Base-by-base conservation (phyloP, 805 yeast species). In the Blastobotrys peoriensis region DNA sequence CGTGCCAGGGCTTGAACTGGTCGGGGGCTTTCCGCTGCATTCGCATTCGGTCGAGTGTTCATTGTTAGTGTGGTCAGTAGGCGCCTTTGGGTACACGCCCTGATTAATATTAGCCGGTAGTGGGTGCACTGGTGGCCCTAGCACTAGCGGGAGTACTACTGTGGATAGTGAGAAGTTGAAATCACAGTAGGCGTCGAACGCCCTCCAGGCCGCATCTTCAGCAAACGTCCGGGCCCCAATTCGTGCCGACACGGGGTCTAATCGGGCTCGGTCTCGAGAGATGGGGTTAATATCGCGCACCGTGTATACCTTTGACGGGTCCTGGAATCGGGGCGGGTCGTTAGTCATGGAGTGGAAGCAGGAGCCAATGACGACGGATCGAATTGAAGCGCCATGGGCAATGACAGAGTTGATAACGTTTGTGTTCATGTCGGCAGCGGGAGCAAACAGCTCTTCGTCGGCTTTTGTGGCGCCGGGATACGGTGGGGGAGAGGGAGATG, bases 151-250 rank as follows among this genome's bases (percentile, higher is more conserved):
- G 13, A 50, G 40, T n/a, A 46, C 48, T 8, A 53, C 41, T 4
- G 40, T 42, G 5, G 46, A 20, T 33, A 51, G 22, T 23, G 53
- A 25, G 30, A 53, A 53, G 21, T 30, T 16, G 18, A 36, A 13
- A 23, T 36, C 35, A 2, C 30, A 10, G 21, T 33, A 36, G 15
- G 43, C 18, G 38, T 48, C 47, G 33, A 46, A 48, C 17, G 27
- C 28, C 16, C 75, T 70, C 81, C 86, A 79, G 3, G 83, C 83
- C 1, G 76, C 71, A 40, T 64, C 61, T 56, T 81, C 86, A 15
- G 84, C 83, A 48, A 73, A 70, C 33, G 73, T 76, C 60, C 78
- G 78, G n/a, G 83, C 76, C 3, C 76, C 85, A 44, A 71, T 52
- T 59, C 79, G 78, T 2, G 79, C 83, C 36, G 47, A 47, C 16